phyloP scores from a whole-genome alignment of 331 rosid genomes.

The Spiraea crenata region DNA sequence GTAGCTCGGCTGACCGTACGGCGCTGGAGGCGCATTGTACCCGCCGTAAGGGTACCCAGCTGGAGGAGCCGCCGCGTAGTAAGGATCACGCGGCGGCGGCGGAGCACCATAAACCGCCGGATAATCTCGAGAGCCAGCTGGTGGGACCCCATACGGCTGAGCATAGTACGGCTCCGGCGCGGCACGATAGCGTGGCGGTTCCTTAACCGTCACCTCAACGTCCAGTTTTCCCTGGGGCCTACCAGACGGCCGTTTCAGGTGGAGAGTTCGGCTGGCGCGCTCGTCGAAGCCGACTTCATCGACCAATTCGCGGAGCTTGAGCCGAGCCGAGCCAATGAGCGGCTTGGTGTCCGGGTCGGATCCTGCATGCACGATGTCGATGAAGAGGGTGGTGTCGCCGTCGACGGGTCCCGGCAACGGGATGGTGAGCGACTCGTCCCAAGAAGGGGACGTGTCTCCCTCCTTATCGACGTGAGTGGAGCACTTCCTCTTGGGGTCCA shows the following conservation, averaged over 20 bases:
- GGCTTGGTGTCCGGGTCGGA: conserved; percentile 57
- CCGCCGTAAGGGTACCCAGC: conserved; percentile 46
- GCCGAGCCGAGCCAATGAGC: conserved; percentile 67
- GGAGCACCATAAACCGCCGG: conserved; percentile 10
- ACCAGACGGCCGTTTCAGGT: conserved; percentile 72
- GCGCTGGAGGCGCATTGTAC: conserved; percentile 11
- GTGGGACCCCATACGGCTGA: conserved; percentile 53
- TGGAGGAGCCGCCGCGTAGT: conserved; percentile 37
- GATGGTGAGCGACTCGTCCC: conserved; percentile 61
- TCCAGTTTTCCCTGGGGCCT: conserved; percentile 79
- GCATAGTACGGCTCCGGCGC: conserved; percentile 37
- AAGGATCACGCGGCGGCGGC: conserved; percentile 30
- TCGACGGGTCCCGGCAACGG: conserved; percentile 51
- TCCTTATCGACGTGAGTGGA: conserved; percentile 47
- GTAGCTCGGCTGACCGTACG: background rate
- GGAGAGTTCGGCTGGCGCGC: conserved; percentile 31
- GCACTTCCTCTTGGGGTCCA: conserved; percentile 47
- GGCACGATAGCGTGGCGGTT: conserved; percentile 32
- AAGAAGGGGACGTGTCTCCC: conserved; percentile 58
- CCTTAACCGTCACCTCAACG: conserved; percentile 38
- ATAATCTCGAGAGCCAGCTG: conserved; percentile 37
- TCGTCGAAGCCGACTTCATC: conserved; percentile 52
- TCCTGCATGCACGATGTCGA: conserved; percentile 74
- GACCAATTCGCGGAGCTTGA: conserved; percentile 41
- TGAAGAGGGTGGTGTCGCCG: conserved; percentile 39